phyloP scores from a whole-genome alignment of 2,329 filamentous ascomycete species.

The Aspergillus ochraceus region DNA sequence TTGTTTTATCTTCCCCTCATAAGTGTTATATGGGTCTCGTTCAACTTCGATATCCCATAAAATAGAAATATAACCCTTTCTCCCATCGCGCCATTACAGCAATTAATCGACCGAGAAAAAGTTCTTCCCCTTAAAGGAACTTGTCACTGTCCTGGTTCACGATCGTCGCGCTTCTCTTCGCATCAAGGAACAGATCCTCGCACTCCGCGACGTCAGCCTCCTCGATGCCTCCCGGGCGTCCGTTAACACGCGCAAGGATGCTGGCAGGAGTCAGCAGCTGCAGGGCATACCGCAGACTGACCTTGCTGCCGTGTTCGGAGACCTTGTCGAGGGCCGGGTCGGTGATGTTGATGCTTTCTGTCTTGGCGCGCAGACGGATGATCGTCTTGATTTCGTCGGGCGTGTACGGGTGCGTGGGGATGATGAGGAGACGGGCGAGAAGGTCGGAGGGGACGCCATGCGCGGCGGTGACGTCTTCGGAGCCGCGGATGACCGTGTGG shows the following conservation, averaged over 20 bases:
- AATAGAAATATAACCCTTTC: slow-evolving; percentile 14
- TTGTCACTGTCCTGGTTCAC: slow-evolving; percentile 64
- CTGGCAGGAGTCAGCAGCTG: slow-evolving; percentile 87
- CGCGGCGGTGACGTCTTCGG: slow-evolving; percentile 73
- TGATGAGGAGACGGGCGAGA: slow-evolving; percentile 88
- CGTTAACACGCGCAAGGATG: slow-evolving; percentile 85
- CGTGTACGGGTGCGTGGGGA: slow-evolving; percentile 88
- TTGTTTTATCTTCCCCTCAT: background rate
- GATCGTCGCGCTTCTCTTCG: slow-evolving; percentile 72
- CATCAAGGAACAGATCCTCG: slow-evolving; percentile 81
- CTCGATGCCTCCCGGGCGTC: slow-evolving; percentile 70
- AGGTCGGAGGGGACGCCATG: slow-evolving; percentile 96
- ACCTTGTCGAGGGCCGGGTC: slow-evolving; percentile 86
- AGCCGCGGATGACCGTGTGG: slow-evolving; percentile 88
- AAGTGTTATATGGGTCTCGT: background rate
- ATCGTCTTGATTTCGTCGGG: slow-evolving; percentile 90
- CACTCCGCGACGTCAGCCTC: slow-evolving; percentile 76
- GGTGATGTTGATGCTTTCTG: slow-evolving; percentile 75
- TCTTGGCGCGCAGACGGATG: slow-evolving; percentile 78
- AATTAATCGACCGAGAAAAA: background rate
- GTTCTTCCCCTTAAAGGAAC: slow-evolving; percentile 54
- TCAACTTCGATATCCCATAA: background rate
- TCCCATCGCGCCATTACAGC: slow-evolving; percentile 3
- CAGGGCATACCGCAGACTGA: slow-evolving; percentile 88
- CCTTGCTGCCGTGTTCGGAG: slow-evolving; percentile 79